A percentile compares a stretch with the other conserved stretches of the same genome.
Evolutionary conservation across 2,329 filamentous ascomycete genomes (phyloP).

Genomic region (Colletotrichum incanum): DNA sequence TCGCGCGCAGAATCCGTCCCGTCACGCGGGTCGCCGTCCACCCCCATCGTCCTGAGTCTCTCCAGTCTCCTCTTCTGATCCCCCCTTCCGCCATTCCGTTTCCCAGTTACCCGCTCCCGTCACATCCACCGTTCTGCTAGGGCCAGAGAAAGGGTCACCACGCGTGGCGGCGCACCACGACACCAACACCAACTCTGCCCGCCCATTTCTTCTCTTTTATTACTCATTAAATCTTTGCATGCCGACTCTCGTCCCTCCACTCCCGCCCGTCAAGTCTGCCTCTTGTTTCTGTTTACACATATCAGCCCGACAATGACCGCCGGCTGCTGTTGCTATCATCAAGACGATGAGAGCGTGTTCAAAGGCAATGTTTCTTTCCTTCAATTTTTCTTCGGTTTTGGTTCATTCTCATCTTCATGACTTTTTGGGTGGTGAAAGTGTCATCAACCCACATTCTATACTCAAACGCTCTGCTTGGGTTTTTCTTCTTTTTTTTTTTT

Average conservation of each 20-base stretch:
- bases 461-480: not conserved
- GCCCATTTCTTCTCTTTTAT: slow-evolving; percentile 42
- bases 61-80: not conserved
- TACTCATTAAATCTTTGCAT: slow-evolving; percentile 43
- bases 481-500: not conserved
- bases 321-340: slow-evolving; percentile 10
- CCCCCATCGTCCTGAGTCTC: slow-evolving; percentile 11
- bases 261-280: slow-evolving; percentile 29
- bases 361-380: not conserved
- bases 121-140: slow-evolving; percentile 35
- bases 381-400: not conserved
- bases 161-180: slow-evolving; percentile 15
- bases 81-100: slow-evolving; percentile 9
- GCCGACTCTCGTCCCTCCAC: slow-evolving; percentile 41
- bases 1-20: slow-evolving; percentile 5
- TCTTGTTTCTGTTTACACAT: slow-evolving; percentile 16
- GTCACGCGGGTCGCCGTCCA: slow-evolving; percentile 19
- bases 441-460: not conserved
- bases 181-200: slow-evolving; percentile 33
- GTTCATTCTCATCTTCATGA: not conserved
- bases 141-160: slow-evolving; percentile 33
- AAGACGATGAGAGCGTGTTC: slow-evolving; percentile 14
- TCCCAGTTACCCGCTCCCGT: slow-evolving; percentile 30
- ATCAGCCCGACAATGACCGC: slow-evolving; percentile 6
- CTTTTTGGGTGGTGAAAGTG: not conserved